Evolutionary conservation across 2,329 filamentous ascomycete genomes (phyloP), one percentile per base, ranked within the genome.

Genomic region (Alternaria consortialis): DNA sequence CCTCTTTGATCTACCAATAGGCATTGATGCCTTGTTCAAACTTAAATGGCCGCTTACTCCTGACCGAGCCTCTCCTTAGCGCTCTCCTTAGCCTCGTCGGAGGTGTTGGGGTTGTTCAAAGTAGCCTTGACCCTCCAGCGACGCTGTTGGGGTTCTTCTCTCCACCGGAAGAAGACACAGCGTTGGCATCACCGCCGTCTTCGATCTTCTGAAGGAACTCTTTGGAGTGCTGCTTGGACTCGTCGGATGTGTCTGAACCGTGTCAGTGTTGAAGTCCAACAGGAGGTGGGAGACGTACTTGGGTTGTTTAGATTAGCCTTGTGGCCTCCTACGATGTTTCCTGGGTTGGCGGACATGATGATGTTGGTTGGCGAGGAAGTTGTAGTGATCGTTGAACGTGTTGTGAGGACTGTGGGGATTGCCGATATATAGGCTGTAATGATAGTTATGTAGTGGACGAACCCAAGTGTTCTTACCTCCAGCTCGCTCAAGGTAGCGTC

Each of bases 271-370:
- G n/a, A 8, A 36, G 3, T 13, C 9, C 5, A 23, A 12, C 13
- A 9, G 7, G 6, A 31, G 5, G 8, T 1, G 29, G 7, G 23
- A 23, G 17, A 63, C 67, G 31, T 62, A 78, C 77, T 85, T 66
- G 85, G 84, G 79, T 87, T 87, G 74, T 83, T 83, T 62, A 87
- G 68, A 72, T 82, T 85, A 59, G 85, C 85, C 81, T 88, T 88
- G 82, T 88, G 85, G 75, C 85, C 85, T 60, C 83, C 84, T 65
- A 84, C 82, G 64, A 86, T 70, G 64, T 86, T 83, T 76, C 82
- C 80, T 66, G 84, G 80, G 64, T 80, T 79, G 77, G 82, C 75
- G 56, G 61, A 61, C 82, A 85, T 85, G n/a, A 31, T 63, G 58
- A 25, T 56, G 56, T 3, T 37, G 40, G 17, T 51, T 61, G 53